Conservation (phyloP, 1,139 yeast species). For the Saccharomyces uvarum region DNA sequence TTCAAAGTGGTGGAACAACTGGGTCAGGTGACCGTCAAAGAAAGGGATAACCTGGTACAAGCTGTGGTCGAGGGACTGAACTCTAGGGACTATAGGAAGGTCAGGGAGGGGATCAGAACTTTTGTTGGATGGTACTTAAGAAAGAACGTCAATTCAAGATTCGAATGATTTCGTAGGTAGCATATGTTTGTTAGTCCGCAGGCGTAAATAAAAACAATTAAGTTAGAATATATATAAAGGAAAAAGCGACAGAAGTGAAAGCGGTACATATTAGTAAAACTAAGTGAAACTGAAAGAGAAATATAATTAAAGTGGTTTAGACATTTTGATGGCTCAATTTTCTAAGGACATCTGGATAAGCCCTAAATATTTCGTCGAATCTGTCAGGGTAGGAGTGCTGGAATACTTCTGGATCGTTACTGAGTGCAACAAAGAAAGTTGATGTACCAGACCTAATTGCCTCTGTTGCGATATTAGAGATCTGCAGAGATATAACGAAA, state of each 20-base stretch:
- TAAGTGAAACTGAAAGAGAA: no score
- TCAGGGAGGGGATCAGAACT: slow-evolving; percentile 62
- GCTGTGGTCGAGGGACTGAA: slow-evolving; percentile 54
- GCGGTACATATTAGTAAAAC: no score
- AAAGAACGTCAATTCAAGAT: slow-evolving; percentile 58
- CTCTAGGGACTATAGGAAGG: slow-evolving; percentile 65
- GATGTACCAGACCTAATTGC: slow-evolving; percentile 77
- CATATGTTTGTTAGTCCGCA: slow-evolving; percentile 2
- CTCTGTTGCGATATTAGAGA: slow-evolving; percentile 63
- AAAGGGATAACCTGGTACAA: slow-evolving; percentile 51
- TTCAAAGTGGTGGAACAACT: slow-evolving; percentile 46
- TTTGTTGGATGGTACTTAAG: slow-evolving; percentile 79
- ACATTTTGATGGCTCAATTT: slow-evolving; percentile 40
- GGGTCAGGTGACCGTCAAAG: slow-evolving; percentile 52
- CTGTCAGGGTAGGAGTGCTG: slow-evolving; percentile 67
- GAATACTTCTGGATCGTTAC: slow-evolving; percentile 82
- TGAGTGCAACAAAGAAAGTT: slow-evolving; percentile 79
- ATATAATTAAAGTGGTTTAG: no score
- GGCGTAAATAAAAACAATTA: not conserved
- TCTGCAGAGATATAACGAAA: slow-evolving; percentile 69
- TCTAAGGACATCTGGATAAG: slow-evolving; percentile 69
- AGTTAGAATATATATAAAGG: not conserved
- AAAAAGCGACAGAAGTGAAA: no score
- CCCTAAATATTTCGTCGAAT: slow-evolving; percentile 61
- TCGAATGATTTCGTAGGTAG: slow-evolving; percentile 15